A percentile compares a stretch with the other conserved stretches of the same genome.
Evolutionary conservation across 129 eudicot species (phyloP).

Genomic region (Flaveria trinervia): DNA sequence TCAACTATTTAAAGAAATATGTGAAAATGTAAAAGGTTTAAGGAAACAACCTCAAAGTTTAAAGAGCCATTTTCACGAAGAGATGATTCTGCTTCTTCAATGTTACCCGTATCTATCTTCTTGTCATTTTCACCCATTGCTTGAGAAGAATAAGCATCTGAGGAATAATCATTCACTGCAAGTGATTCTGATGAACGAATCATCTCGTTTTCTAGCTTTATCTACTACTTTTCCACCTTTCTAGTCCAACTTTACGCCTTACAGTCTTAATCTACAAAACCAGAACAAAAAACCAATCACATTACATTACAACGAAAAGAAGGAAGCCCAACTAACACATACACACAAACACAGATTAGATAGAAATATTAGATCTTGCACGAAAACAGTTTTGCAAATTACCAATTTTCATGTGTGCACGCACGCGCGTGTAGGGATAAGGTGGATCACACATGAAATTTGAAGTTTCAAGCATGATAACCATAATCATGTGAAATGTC

Average conservation of each 20-base stretch:
- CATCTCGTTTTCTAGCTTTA: slow-evolving; percentile 40
- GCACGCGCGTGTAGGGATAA: background rate
- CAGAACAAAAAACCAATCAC: background rate
- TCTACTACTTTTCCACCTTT: background rate
- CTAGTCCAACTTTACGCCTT: background rate
- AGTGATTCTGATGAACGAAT: slow-evolving; percentile 60
- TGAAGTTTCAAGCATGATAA: slow-evolving; percentile 12
- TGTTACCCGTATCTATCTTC: slow-evolving; percentile 71
- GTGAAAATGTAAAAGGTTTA: background rate
- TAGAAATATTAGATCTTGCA: slow-evolving; percentile 16
- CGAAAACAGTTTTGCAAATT: background rate
- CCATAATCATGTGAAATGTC: background rate
- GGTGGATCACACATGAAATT: slow-evolving; percentile 16
- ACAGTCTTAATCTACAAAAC: slow-evolving; percentile 22
- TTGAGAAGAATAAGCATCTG: slow-evolving; percentile 54
- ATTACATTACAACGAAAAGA: background rate
- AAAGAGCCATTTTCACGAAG: slow-evolving; percentile 84
- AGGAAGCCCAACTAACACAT: background rate
- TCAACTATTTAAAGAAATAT: background rate
- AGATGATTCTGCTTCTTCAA: slow-evolving; percentile 93
- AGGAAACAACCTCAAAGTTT: slow-evolving; percentile 71
- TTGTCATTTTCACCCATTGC: slow-evolving; percentile 53
- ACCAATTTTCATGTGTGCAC: background rate
- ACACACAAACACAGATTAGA: background rate
- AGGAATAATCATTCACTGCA: slow-evolving; percentile 60